Base-by-base conservation (phyloP, 2,329 filamentous ascomycete species). In the Fusarium odoratissimum region DNA sequence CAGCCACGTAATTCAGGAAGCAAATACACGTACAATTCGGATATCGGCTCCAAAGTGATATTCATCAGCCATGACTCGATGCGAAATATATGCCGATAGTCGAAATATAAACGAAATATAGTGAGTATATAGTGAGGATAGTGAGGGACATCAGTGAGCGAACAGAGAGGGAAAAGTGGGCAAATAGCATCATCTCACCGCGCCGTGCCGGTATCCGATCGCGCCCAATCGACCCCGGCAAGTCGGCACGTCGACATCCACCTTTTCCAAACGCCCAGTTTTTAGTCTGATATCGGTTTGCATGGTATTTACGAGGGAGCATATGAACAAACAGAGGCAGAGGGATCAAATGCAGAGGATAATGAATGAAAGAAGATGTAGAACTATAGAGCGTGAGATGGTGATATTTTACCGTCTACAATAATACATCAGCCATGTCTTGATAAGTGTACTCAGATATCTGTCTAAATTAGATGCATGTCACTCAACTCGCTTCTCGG, bases 151-250 rank as follows among this genome's bases (percentile, higher is more conserved):
- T 31, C 17, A 51, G 31, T 30, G 33, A 40, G 51, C 28, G 25
- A 16, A 31, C 25, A 41, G 33, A 41, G 35, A 57, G 25, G 19
- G 37, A 52, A 68, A 67, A 74, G 75, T 74, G 75, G 73, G 52
- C 66, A 60, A 60, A 76, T 75, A 76, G 73, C 69, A 76, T 76
- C 75, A 77, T 75, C 75, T 77, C 74, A 77, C 75, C 75, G 75
- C 75, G 75, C 68, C 68, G 75, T 77, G 75, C 75, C 75, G 75
- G 71, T 77, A 77, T 75, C 75, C 75, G 75, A 77, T 76, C 72
- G 71, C 70, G 51, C 64, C 75, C 75, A 77, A 76, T 77, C 67
- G 73, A 77, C 72, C 75, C 75, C 75, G 75, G 75, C 73, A 77
- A 76, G 76, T 76, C 75, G 75, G 72, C 75, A 76, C 74, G 57